These are phyloP conservation scores for Leccinum pellstonianum DNA, from an alignment of 768 basidiomycete species.

Conservation along the genomic window DNA sequence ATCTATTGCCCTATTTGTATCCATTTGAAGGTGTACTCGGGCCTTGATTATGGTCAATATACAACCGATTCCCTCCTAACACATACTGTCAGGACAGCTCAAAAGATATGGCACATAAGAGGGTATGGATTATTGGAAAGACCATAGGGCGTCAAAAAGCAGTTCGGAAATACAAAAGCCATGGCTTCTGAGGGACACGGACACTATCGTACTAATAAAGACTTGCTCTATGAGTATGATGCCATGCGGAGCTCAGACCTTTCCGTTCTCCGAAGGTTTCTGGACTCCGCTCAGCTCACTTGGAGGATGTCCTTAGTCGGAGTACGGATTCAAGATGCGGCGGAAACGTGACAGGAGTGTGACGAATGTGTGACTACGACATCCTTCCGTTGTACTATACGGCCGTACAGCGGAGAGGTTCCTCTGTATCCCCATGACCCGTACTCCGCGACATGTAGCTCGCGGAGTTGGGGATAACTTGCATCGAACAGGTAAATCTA, in stretches of 20 bases:
- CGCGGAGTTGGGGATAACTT: constrained; percentile 25
- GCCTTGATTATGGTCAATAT: not conserved
- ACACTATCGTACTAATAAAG: no score
- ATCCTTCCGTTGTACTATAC: not conserved
- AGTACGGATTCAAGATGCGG: not conserved
- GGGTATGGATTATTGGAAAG: no score
- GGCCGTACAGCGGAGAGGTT: not conserved
- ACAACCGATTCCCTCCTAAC: no score
- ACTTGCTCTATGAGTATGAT: not conserved
- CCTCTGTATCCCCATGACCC: constrained; percentile 1
- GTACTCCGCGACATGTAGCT: constrained; percentile 24
- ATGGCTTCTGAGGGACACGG: no score
- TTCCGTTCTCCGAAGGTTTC: no score
- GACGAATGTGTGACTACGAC: not conserved
- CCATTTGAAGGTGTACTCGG: not conserved
- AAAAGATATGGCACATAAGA: no score
- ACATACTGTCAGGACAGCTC: no score
- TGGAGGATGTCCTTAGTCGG: not conserved
- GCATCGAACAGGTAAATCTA: constrained; percentile 1
- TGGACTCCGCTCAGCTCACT: no score
- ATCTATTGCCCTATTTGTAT: not conserved
- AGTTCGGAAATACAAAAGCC: no score
- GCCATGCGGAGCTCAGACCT: not conserved
- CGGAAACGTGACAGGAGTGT: not conserved
- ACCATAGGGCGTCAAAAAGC: no score